Conservation (phyloP, 371 early-diverging fungal genomes). For the Mortierella sp. region DNA sequence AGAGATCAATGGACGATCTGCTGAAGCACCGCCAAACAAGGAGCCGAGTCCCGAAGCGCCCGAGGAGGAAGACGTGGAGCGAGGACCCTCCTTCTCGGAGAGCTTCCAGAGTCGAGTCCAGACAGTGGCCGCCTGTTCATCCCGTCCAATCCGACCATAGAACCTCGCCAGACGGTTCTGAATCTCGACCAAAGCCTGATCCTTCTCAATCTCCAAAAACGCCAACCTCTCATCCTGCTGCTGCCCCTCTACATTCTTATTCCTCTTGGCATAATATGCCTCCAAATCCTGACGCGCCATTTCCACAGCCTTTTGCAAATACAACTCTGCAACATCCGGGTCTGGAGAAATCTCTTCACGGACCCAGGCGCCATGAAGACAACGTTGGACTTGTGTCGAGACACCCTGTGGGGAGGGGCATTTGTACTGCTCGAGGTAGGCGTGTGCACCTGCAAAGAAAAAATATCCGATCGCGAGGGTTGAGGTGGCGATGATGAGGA, state of each 20-base stretch:
- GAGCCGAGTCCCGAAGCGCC: background rate
- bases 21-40: constrained; percentile 17
- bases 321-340: constrained; percentile 38
- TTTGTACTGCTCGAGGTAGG: constrained; percentile 53
- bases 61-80: background rate
- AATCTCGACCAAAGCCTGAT: constrained; percentile 37
- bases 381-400: constrained; percentile 22
- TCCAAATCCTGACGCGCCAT: constrained; percentile 30
- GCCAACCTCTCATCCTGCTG: background rate
- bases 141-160: constrained; percentile 39
- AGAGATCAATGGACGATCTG: constrained; percentile 33
- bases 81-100: constrained; percentile 20
- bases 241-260: background rate
- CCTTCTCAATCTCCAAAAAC: constrained; percentile 37
- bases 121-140: constrained; percentile 48
- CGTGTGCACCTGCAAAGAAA: constrained; percentile 41
- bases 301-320: constrained; percentile 38
- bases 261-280: constrained; percentile 15
- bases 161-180: constrained; percentile 41
- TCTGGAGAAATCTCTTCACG: constrained; percentile 48
- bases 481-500: constrained; percentile 38
- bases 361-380: constrained; percentile 56
- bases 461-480: constrained; percentile 30
- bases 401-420: constrained; percentile 44
- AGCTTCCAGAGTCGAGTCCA: constrained; percentile 50